A percentile compares a stretch with the other conserved stretches of the same genome.
These are phyloP conservation scores for Shiraia sp. DNA, from an alignment of 2,329 filamentous ascomycete genomes.

Conservation along the genomic window DNA sequence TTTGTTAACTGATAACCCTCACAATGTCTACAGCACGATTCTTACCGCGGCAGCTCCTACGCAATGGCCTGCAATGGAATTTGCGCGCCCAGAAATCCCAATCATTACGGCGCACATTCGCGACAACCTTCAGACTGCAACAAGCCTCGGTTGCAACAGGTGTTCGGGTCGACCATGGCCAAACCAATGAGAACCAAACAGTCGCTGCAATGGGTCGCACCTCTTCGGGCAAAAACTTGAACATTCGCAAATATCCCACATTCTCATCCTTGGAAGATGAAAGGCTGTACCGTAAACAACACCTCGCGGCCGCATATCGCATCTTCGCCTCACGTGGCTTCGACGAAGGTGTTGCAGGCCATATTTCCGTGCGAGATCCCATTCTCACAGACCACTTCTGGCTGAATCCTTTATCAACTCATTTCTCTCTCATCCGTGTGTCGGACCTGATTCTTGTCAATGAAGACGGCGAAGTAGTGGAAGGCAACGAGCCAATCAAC, in stretches of 20 bases:
- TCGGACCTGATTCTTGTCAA: constrained; percentile 51
- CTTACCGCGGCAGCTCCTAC: neutral
- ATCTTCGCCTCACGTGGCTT: constrained; percentile 47
- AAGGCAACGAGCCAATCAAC: constrained; percentile 49
- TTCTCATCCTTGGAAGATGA: constrained; percentile 47
- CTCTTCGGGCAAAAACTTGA: constrained; percentile 50
- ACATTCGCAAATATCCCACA: constrained; percentile 51
- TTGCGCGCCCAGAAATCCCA: neutral
- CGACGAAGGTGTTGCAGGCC: constrained; percentile 49
- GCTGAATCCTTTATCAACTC: constrained; percentile 50
- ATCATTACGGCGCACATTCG: constrained; percentile 8
- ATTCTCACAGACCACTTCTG: constrained; percentile 42
- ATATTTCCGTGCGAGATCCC: constrained; percentile 49
- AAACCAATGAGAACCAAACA: constrained; percentile 47
- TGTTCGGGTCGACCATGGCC: constrained; percentile 34
- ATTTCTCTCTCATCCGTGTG: constrained; percentile 50
- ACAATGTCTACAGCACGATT: constrained; percentile 13
- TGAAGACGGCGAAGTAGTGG: constrained; percentile 47
- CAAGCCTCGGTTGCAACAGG: constrained; percentile 20
- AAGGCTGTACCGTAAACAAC: constrained; percentile 50
- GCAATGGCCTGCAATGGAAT: neutral
- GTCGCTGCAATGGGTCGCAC: constrained; percentile 54
- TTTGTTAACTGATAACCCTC: constrained; percentile 5
- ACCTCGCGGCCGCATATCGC: constrained; percentile 51
- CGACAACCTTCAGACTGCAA: constrained; percentile 14